Evolutionary conservation across 106 monocot species (phyloP).

Genomic region (Allium fistulosum): DNA sequence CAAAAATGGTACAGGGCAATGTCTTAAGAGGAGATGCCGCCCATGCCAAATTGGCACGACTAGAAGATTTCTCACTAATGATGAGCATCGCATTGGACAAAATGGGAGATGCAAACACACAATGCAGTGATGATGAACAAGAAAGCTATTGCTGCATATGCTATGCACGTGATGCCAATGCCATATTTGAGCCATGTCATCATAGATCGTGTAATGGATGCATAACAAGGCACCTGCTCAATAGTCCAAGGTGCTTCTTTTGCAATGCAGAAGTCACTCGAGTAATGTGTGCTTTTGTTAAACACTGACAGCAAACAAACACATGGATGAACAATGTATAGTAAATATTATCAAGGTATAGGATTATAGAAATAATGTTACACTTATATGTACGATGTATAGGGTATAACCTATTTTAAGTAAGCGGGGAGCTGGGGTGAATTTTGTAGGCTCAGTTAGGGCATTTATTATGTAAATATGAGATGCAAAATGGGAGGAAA

Average conservation of each 20-base stretch:
- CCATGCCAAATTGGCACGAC: constrained; percentile 46
- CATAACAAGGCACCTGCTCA: constrained; percentile 86
- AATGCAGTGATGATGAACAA: constrained; percentile 18
- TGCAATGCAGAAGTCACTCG: constrained; percentile 69
- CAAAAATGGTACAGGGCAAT: constrained; percentile 38
- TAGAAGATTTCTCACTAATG: constrained; percentile 56
- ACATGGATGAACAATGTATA: not conserved
- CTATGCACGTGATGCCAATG: constrained; percentile 55
- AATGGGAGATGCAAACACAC: constrained; percentile 1
- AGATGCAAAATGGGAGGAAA: constrained; percentile 30
- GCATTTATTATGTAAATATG: constrained; percentile 57
- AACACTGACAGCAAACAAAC: not conserved
- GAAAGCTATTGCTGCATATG: constrained; percentile 84
- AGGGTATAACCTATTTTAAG: not conserved
- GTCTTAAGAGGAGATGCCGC: constrained; percentile 65
- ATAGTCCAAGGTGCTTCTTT: constrained; percentile 89
- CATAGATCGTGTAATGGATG: constrained; percentile 87
- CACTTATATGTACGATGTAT: not conserved
- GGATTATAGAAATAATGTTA: constrained; percentile 6
- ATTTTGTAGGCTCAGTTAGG: constrained; percentile 49
- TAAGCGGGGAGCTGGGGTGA: constrained; percentile 11
- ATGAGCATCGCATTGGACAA: constrained; percentile 32
- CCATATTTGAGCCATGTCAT: constrained; percentile 79
- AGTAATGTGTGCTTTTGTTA: constrained; percentile 18
- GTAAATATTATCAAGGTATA: constrained; percentile 3